Base-by-base conservation (phyloP, 805 yeast genomes). In the Spathaspora passalidarum region DNA sequence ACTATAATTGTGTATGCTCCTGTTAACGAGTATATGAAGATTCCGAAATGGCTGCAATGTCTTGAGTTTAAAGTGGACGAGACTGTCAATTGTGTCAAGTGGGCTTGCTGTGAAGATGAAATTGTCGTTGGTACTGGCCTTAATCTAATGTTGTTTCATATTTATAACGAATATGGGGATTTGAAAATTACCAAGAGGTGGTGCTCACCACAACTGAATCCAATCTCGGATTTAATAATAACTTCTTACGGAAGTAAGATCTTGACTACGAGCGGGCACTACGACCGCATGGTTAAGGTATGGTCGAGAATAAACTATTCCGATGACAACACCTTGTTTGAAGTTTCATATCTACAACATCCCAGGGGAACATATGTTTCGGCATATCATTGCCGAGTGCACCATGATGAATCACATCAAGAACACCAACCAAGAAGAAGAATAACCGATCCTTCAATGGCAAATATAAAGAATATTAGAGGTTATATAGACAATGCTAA, bases 271-370 rank as follows among this genome's bases (percentile, higher is more conserved):
- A 73, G 78, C 32, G 82, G 86, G 0, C 69, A 68, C 35, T 79
- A 75, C 59, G 96, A 88, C 60, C 71, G 72, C 29, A 68, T 86
- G 11, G 81, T 88, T 22, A 88, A 88, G 57, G 71, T 88, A 2
- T 91, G 96, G 96, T 74, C 82, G 44, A 69, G 97, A 42, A 72
- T 81, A 6, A 77, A 85, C 6, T 87, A 82, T 56, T 89, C 86
- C 26, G 75, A 76, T 21, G 63, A 60, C 40, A 60, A 64, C 29
- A 75, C 80, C 34, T 74, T 83, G 5, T 89, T 88, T 59, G 94
- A 86, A 54, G 66, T 88, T 50, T 67, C 80, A 0, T 83, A 86
- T 54, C 64, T 89, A 18, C 74, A 79, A n/a, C 95, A 87, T 57
- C 81, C 84, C 2, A 44, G 41, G 14, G 55, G 54, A 1, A 57